Evolutionary conservation across 1,139 yeast genomes (phyloP), one percentile per base, ranked within the genome.

Genomic region (Yamadazyma spencermartinsiae): DNA sequence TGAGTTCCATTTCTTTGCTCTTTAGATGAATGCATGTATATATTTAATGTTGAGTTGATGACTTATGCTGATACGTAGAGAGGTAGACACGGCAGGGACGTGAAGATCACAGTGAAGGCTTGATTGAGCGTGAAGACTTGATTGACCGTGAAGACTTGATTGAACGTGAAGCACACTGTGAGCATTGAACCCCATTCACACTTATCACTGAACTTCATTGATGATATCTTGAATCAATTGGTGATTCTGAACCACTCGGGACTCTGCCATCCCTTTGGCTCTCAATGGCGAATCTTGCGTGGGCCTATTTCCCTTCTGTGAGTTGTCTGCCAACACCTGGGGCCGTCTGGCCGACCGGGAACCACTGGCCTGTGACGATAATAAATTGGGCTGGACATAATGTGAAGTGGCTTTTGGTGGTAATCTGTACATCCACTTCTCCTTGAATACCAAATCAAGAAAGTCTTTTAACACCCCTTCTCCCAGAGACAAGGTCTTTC

Each of bases 391-490:
- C 17, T 36, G 41, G 3, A 13, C 65, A 63, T 10, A 49, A 32
- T 42, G 43, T 3, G 33, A 16, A 13, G 36, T 31, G 4, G 82
- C 82, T 16, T 57, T 54, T 9, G 51, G 46, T 2, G 83, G 82
- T 17, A 84, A 58, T 34, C 69, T 60, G 48, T 79, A 75, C 32
- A 82, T 67, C 96, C 97, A 90, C 0, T 74, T 69, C 40, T 78
- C 72, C 4, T 65, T 57, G 32, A 77, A 74, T 24, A 89, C 63
- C 35, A 88, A 63, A 5, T 74, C 68, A 55, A 89, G 69, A 50
- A 90, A 86, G 9, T 77, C 76, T 37, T 72, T 70, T 39, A 89
- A 71, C 7, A 82, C 78, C 1, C 69, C 72, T 13, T 79, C 75
- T 13, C 71, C 61, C 33, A 14, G 44, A 11, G 72, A 65, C 42